Base-by-base conservation (phyloP, 1,284 basidiomycete species). In the Ganoderma multipileum region DNA sequence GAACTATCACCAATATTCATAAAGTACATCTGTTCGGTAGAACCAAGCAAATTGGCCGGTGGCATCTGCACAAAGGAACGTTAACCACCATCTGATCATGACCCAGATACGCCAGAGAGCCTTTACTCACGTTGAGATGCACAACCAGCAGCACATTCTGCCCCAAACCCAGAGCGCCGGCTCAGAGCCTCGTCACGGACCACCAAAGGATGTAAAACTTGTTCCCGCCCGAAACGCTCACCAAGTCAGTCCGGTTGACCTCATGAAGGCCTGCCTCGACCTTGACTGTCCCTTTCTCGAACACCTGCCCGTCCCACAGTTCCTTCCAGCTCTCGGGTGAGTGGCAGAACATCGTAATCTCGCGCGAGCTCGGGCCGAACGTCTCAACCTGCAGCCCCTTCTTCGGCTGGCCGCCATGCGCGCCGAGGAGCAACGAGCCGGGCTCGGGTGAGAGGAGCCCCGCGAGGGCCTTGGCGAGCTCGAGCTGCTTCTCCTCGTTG, bases 1-100 rank as follows among this genome's bases (percentile, higher is more conserved):
- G 47, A 93, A 93, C 79, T 91, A 91, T 77, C 87, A 89, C 75
- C 12, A 39, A 18, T 54, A 54, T 18, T 54, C 52, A 11, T 11
- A 30, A 12, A 54, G 23, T 42, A 14, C 41, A 42, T 42, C 52
- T 23, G 26, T 54, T 20, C n/a, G 20, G n/a, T 33, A 26, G 7
- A 50, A 26, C 8, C 20, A 50, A 26, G n/a, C 47, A 42, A 20
- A 42, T 33, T 33, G 33, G 8, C 33, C 33, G 8, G 4, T 12
- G 47, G 20, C 47, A 50, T 23, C 50, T 54, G 12, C 50, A 54
- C 28, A 14, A 39, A 39, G 38, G 28, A 26, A 28, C 14, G 4
- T 54, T 16, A 18, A 12, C 18, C 12, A 42, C 39, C 12, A 14
- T 41, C 39, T 14, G 3, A 42, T 20, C 16, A 16, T 4, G 14